Evolutionary conservation across 768 basidiomycete genomes (phyloP).

Genomic region (Cystobasidium ongulense): DNA sequence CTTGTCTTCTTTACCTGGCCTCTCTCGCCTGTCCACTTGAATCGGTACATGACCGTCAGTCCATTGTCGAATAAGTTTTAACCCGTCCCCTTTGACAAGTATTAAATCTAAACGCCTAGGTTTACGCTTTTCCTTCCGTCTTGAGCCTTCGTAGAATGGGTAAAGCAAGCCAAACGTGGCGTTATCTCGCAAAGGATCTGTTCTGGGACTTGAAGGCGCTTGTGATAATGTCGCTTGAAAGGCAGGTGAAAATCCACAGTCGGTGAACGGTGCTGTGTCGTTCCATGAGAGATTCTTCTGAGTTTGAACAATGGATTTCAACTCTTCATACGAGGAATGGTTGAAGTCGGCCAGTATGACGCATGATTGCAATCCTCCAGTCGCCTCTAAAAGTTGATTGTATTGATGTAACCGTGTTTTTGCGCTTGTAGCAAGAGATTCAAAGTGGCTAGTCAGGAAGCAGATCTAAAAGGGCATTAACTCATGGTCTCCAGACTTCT

Average conservation of each 20-base stretch:
- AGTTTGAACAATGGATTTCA: too few relatives aligned
- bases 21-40: not conserved
- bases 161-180: conserved; percentile 37
- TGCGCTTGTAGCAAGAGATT: conserved; percentile 32
- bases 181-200: not conserved
- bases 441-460: conserved; percentile 35
- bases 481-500: not conserved
- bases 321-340: not conserved
- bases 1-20: not conserved
- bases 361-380: not conserved
- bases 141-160: conserved; percentile 21
- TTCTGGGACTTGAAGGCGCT: too few relatives aligned
- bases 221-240: not conserved
- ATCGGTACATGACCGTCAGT: not conserved
- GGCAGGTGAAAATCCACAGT: not conserved
- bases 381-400: not conserved
- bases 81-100: not conserved
- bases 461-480: not conserved
- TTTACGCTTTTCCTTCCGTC: conserved; percentile 31
- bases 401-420: conserved; percentile 22
- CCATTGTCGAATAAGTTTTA: not conserved
- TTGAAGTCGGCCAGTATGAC: conserved; percentile 34
- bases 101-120: conserved; percentile 34
- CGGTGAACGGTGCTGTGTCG: too few relatives aligned
- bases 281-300: too few relatives aligned